Conservation (phyloP, 371 early-diverging fungal genomes). For the Gilbertella persicaria region DNA sequence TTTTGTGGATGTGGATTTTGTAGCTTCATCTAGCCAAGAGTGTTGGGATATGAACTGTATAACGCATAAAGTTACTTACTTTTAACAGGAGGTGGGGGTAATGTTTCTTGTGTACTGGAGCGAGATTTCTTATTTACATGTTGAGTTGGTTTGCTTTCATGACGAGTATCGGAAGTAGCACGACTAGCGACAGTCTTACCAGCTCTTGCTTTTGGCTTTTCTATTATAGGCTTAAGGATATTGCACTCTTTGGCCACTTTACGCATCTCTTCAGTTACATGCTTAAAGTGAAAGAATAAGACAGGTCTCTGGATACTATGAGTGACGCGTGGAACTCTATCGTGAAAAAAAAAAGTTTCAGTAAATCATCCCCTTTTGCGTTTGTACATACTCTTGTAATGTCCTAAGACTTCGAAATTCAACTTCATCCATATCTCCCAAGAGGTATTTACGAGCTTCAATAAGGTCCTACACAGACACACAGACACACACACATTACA, state of each 20-base stretch:
- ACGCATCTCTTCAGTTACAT: not conserved
- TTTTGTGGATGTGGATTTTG: no score
- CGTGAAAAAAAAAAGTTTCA: not conserved
- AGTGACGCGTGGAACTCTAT: constrained; percentile 1
- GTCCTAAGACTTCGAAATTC: constrained; percentile 7
- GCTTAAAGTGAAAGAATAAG: constrained; percentile 5
- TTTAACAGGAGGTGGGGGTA: not conserved
- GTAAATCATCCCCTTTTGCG: not conserved
- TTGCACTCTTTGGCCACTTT: constrained; percentile 1
- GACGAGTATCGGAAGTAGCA: not conserved
- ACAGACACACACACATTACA: not conserved
- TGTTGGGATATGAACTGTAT: no score
- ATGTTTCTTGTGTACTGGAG: not conserved
- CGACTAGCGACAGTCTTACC: not conserved
- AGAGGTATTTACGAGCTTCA: constrained; percentile 14
- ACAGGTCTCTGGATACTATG: not conserved
- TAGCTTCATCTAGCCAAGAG: no score
- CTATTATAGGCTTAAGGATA: not conserved
- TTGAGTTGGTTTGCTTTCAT: not conserved
- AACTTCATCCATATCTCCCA: constrained; percentile 11
- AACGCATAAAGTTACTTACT: no score
- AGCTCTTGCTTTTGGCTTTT: not conserved
- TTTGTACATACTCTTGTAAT: constrained; percentile 7
- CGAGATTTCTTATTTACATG: not conserved
- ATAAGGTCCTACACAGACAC: constrained; percentile 3